These are phyloP conservation scores for Trichothecium roseum DNA, from an alignment of 2,329 filamentous ascomycete genomes.

Conservation along the genomic window DNA sequence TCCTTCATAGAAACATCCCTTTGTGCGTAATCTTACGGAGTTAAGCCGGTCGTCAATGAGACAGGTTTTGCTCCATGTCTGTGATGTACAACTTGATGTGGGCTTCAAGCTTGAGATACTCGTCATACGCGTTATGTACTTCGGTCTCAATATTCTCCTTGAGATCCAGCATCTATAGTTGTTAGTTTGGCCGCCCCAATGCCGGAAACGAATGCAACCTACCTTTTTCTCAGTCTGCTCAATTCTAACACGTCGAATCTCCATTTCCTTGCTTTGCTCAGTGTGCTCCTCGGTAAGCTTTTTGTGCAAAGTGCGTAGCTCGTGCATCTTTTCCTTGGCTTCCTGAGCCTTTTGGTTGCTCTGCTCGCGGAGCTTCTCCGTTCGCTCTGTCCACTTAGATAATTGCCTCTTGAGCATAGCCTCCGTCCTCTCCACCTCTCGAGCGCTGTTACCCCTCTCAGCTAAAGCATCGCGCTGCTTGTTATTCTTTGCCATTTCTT, in stretches of 20 bases:
- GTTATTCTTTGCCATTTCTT: constrained; percentile 70
- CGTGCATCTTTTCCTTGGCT: constrained; percentile 84
- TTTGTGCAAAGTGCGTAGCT: constrained; percentile 69
- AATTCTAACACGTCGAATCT: constrained; percentile 82
- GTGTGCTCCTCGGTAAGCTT: constrained; percentile 74
- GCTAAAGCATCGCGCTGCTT: constrained; percentile 79
- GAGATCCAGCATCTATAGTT: constrained; percentile 77
- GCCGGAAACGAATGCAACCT: constrained; percentile 9
- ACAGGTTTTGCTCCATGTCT: constrained; percentile 90
- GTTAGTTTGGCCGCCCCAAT: background rate
- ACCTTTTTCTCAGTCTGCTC: constrained; percentile 99
- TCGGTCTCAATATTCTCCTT: constrained; percentile 97
- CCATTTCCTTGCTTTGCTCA: constrained; percentile 85
- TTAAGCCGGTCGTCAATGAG: constrained; percentile 1
- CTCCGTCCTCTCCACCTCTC: constrained; percentile 85
- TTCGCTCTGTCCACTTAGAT: constrained; percentile 75
- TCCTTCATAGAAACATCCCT: constrained; percentile 3
- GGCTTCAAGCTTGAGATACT: constrained; percentile 95
- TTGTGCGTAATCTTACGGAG: background rate
- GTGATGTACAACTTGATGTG: constrained; percentile 97
- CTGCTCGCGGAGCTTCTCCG: constrained; percentile 70
- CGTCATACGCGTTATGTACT: constrained; percentile 78
- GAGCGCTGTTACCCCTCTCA: constrained; percentile 78
- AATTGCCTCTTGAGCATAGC: constrained; percentile 74
- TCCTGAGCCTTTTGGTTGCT: constrained; percentile 71